These are phyloP conservation scores for Diaporthe destruens DNA, from an alignment of 2,329 filamentous ascomycete genomes.

Conservation along the genomic window DNA sequence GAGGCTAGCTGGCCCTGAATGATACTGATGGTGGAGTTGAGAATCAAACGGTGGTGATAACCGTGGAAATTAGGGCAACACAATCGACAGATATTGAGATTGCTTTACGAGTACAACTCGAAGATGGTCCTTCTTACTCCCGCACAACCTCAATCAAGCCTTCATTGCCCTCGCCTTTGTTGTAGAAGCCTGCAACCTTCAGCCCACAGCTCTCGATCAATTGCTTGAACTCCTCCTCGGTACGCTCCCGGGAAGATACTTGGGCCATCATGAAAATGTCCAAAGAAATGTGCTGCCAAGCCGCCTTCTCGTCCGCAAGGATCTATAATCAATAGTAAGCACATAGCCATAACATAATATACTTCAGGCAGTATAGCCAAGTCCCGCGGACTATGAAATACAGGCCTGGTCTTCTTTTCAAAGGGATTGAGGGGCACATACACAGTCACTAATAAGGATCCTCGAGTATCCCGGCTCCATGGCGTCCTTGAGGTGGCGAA, in stretches of 20 bases:
- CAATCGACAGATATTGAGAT: too few relatives aligned
- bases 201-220: background rate
- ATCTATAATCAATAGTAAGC: background rate
- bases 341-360: background rate
- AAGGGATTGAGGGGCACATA: background rate
- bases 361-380: background rate
- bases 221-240: background rate
- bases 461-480: background rate
- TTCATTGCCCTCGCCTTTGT: background rate
- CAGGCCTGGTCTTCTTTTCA: background rate
- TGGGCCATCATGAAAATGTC: background rate
- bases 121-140: background rate
- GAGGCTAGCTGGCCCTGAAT: too few relatives aligned
- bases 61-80: too few relatives aligned
- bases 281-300: background rate
- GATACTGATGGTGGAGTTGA: too few relatives aligned
- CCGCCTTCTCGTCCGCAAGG: background rate
- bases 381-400: background rate
- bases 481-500: conserved; percentile 36
- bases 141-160: conserved; percentile 1
- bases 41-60: too few relatives aligned
- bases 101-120: too few relatives aligned
- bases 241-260: background rate
- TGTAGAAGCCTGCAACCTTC: background rate
- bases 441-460: conserved; percentile 41